Evolutionary conservation across 768 basidiomycete genomes (phyloP).

Genomic region (Tubosaeta brunneosetosa): DNA sequence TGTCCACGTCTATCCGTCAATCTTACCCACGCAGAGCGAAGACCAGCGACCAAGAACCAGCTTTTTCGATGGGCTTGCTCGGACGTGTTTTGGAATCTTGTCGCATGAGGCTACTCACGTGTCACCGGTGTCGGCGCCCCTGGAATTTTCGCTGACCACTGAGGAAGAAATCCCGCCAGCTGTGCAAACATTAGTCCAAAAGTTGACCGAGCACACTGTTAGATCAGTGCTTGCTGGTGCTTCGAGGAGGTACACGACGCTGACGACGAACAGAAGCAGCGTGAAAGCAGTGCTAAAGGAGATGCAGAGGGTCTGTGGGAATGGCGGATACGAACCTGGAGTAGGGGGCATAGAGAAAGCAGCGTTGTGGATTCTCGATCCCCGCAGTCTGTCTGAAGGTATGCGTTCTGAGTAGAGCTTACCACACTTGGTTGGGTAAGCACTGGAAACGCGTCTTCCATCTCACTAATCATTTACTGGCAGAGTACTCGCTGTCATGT

Average conservation of each 20-base stretch:
- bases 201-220: constrained; percentile 73
- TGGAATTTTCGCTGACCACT: neutral
- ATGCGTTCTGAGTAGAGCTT: constrained; percentile 9
- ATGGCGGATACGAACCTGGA: constrained; percentile 11
- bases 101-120: constrained; percentile 34
- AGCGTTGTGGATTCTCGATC: constrained; percentile 73
- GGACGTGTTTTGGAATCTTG: constrained; percentile 53
- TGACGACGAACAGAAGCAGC: constrained; percentile 81
- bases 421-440: neutral
- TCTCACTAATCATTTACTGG: neutral
- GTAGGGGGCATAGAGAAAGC: constrained; percentile 24
- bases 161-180: constrained; percentile 46
- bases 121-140: neutral
- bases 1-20: constrained; percentile 46
- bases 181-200: constrained; percentile 49
- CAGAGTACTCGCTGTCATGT: neutral
- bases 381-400: constrained; percentile 47
- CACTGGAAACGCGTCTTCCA: neutral
- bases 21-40: constrained; percentile 12
- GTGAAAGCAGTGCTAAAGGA: constrained; percentile 71
- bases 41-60: neutral
- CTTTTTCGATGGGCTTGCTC: constrained; percentile 47
- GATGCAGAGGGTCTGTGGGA: constrained; percentile 37
- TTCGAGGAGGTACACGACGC: constrained; percentile 70
- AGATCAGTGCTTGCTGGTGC: constrained; percentile 70